Conservation (phyloP, 2,329 filamentous ascomycete genomes). For the Colletotrichum salicis region DNA sequence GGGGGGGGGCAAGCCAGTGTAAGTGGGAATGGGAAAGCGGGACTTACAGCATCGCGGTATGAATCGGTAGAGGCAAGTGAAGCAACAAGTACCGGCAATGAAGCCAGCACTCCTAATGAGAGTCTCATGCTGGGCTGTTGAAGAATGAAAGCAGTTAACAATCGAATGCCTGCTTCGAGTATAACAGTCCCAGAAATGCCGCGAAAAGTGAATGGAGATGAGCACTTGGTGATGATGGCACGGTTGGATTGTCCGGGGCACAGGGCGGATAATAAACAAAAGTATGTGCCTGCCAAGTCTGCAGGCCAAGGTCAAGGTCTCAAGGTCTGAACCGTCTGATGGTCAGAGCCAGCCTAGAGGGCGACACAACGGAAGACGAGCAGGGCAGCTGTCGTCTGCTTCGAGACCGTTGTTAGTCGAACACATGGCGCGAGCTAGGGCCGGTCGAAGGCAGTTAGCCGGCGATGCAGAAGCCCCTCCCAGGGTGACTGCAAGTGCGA, state of each 20-base stretch:
- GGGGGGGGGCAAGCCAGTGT: not conserved
- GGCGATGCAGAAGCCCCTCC: not conserved
- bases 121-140: slow-evolving; percentile 27
- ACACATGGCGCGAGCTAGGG: slow-evolving; percentile 20
- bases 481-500: not conserved
- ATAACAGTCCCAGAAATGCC: slow-evolving; percentile 7
- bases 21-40: not conserved
- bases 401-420: slow-evolving; percentile 11
- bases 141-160: slow-evolving; percentile 2
- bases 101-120: slow-evolving; percentile 30
- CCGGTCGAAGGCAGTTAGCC: slow-evolving; percentile 9
- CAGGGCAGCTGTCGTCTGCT: slow-evolving; percentile 4
- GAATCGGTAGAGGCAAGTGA: slow-evolving; percentile 36
- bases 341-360: not conserved
- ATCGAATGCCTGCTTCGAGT: slow-evolving; percentile 21
- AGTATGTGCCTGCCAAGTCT: slow-evolving; percentile 11
- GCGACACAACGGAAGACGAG: not conserved
- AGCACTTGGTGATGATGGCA: not conserved
- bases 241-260: not conserved
- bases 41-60: slow-evolving; percentile 35
- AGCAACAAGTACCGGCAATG: slow-evolving; percentile 34
- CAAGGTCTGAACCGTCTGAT: not conserved
- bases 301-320: not conserved
- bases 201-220: not conserved
- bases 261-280: slow-evolving; percentile 31